phyloP scores from a whole-genome alignment of 164 flowering plant species.

The Cinnamomum chago region DNA sequence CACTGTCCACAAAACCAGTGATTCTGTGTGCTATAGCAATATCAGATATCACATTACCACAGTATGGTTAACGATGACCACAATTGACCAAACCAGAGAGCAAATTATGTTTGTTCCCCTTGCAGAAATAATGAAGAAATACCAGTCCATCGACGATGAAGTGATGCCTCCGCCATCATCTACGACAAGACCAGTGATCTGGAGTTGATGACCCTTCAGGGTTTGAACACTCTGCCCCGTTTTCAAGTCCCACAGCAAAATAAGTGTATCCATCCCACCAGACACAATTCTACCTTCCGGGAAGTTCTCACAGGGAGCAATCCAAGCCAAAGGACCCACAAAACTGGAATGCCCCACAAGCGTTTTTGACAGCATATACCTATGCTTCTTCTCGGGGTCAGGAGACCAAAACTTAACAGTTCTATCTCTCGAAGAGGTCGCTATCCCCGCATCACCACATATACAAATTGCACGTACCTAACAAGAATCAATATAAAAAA shows the following conservation, averaged over 20 bases:
- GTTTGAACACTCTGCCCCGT: conserved; percentile 59
- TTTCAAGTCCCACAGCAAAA: conserved; percentile 77
- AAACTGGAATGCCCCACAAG: conserved; percentile 86
- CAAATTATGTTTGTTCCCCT: neutral
- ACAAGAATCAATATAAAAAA: neutral
- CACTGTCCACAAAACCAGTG: no score
- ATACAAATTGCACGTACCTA: conserved; percentile 92
- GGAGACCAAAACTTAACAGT: conserved; percentile 75
- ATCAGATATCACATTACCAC: no score
- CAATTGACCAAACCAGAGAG: neutral
- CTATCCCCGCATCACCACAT: conserved; percentile 68
- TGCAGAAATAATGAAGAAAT: conserved; percentile 8
- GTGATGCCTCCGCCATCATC: conserved; percentile 62
- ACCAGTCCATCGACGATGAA: conserved; percentile 86
- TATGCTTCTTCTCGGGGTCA: conserved; percentile 40
- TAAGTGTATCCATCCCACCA: conserved; percentile 91
- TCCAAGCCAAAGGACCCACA: conserved; percentile 92
- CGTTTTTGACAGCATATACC: conserved; percentile 40
- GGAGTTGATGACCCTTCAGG: conserved; percentile 77
- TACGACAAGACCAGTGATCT: conserved; percentile 72
- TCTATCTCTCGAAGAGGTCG: conserved; percentile 85
- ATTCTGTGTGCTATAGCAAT: no score
- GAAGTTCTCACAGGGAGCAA: conserved; percentile 54
- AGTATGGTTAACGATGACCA: no score
- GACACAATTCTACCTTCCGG: conserved; percentile 86